phyloP scores from a whole-genome alignment of 2,329 filamentous ascomycete genomes.

The Fusarium sp. region DNA sequence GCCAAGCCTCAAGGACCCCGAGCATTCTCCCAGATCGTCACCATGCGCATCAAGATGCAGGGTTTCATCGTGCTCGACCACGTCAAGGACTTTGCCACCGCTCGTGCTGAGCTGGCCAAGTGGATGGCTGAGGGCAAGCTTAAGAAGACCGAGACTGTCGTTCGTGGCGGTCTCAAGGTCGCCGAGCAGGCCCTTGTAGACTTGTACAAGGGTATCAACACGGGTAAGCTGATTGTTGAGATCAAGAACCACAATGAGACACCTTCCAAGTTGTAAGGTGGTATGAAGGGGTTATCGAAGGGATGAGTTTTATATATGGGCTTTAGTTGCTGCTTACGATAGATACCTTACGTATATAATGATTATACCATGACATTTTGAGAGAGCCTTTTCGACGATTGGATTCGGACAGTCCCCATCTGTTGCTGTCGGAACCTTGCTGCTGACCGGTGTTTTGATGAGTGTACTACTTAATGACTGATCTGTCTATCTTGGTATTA shows the following conservation, averaged over 20 bases:
- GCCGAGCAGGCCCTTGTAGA: slow-evolving; percentile 74
- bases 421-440: too few relatives aligned
- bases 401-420: neutral
- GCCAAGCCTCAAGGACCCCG: slow-evolving; percentile 66
- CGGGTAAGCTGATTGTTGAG: slow-evolving; percentile 65
- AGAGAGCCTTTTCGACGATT: too few relatives aligned
- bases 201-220: slow-evolving; percentile 78
- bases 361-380: slow-evolving; percentile 27
- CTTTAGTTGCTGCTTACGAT: slow-evolving; percentile 17
- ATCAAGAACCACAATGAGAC: slow-evolving; percentile 50
- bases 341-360: slow-evolving; percentile 34
- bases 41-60: slow-evolving; percentile 71
- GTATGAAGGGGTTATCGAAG: neutral
- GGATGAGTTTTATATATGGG: slow-evolving; percentile 5
- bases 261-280: slow-evolving; percentile 48
- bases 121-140: slow-evolving; percentile 80
- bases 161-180: slow-evolving; percentile 74
- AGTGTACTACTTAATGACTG: neutral
- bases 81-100: slow-evolving; percentile 67
- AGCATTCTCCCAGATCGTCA: slow-evolving; percentile 66
- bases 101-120: slow-evolving; percentile 70
- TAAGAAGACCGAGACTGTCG: slow-evolving; percentile 77
- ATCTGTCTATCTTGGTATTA: neutral
- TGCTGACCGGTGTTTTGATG: too few relatives aligned
- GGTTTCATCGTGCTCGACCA: slow-evolving; percentile 83